A percentile compares a stretch with the other conserved stretches of the same genome.
Evolutionary conservation across 202 grass and related monocot species (phyloP).

Genomic region (Panicum virgatum): DNA sequence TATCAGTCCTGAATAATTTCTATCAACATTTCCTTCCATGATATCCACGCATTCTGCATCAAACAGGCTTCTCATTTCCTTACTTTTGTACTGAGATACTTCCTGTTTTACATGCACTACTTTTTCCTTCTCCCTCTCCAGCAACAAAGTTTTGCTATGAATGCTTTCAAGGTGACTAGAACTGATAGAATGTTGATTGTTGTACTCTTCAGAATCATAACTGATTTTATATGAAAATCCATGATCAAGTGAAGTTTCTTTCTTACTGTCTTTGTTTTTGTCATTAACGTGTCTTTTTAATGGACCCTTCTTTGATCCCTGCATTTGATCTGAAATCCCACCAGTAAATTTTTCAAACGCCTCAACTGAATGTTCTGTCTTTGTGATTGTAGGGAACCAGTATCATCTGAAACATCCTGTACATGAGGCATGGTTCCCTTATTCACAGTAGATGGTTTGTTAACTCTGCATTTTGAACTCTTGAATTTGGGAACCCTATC

Average conservation of each 20-base stretch:
- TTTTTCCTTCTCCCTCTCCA: slow-evolving; percentile 47
- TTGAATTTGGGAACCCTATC: slow-evolving; percentile 32
- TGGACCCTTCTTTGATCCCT: no score
- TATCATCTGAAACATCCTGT: slow-evolving; percentile 40
- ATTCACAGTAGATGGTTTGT: slow-evolving; percentile 38
- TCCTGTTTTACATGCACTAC: no score
- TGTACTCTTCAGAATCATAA: slow-evolving; percentile 52
- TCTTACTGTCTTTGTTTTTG: no score
- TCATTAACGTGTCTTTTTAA: no score
- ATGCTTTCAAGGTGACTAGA: slow-evolving; percentile 28
- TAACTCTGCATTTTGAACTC: slow-evolving; percentile 36
- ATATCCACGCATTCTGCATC: slow-evolving; percentile 48
- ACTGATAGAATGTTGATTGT: slow-evolving; percentile 46
- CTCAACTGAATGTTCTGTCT: slow-evolving; percentile 39
- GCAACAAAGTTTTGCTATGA: slow-evolving; percentile 5
- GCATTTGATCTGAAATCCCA: no score
- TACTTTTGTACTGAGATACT: no score
- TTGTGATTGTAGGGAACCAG: slow-evolving; percentile 30
- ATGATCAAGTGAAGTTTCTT: slow-evolving; percentile 44
- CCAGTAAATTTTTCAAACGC: no score
- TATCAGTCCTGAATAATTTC: slow-evolving; percentile 41
- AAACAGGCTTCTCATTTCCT: slow-evolving; percentile 45
- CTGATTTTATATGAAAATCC: slow-evolving; percentile 48
- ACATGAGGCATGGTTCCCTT: slow-evolving; percentile 26
- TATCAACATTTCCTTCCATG: slow-evolving; percentile 20